Evolutionary conservation across 495 filamentous ascomycete species (phyloP), one percentile per base, ranked within the genome.

Genomic region (Penicillium pancosmium): DNA sequence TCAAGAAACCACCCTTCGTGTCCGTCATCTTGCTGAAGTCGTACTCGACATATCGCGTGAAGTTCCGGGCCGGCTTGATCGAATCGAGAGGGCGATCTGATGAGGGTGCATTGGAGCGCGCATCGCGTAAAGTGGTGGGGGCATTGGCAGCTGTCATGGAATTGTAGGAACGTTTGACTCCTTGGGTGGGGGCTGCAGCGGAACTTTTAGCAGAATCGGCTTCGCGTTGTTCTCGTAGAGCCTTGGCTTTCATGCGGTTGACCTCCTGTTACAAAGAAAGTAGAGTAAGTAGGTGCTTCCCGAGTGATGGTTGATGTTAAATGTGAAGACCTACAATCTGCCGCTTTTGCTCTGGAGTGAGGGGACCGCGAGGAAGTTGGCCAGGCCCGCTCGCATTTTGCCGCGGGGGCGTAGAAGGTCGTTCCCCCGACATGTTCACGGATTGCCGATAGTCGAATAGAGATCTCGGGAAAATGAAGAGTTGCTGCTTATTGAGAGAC

Each of bases 1-100:
- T 89, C 59, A 98, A 71, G 71, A 98, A 98, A 0, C 94, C 94
- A 43, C 94, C 94, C 65, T 97, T 97, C 7, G 94, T 97, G 69
- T 98, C 94, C 13, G 88, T 93, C 91, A 98, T 98, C 76, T 92
- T 92, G 61, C 88, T 91, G 63, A 98, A 92, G 76, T 98, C 95
- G 72, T 97, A 97, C 57, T 98, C 94, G 63, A 98, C 91, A 73
- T 87, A 98, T 73, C 92, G 91, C 44, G 86, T 83, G 65, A 97
- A 97, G 64, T 93, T 96, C 55, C 82, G 84, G 50, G 86, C 88
- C 2, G 88, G 84, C 56, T 82, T 83, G 59, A 96, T 90, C 13
- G 81, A 73, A 50, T 85, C 82, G 18, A 82, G 72, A 9, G 75
- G 79, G 23, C 74, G 69, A 48, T 67, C 65, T 31, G 71, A 60